Conservation (phyloP, 352 stramenopile species). For the Pilasporangium apinafurcum region DNA sequence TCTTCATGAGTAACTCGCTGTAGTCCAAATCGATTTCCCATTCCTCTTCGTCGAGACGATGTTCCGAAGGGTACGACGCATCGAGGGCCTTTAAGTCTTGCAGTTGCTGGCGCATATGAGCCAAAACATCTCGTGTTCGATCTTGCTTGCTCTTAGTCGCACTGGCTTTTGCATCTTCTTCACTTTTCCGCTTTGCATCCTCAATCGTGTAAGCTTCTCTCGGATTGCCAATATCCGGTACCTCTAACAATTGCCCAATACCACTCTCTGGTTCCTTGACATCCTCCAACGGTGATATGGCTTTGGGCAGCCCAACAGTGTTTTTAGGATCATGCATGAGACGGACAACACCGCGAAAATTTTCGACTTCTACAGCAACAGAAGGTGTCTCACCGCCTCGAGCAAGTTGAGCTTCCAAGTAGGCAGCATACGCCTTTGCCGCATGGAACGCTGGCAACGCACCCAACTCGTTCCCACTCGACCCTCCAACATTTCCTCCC, state of each 20-base stretch:
- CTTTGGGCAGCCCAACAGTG: slow-evolving; percentile 20
- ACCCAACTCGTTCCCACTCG: slow-evolving; percentile 33
- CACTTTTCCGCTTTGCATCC: slow-evolving; percentile 87
- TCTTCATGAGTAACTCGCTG: slow-evolving; percentile 47
- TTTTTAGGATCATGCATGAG: slow-evolving; percentile 30
- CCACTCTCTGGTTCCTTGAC: slow-evolving; percentile 1
- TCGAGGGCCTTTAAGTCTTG: slow-evolving; percentile 55
- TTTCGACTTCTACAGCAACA: slow-evolving; percentile 39
- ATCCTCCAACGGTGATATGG: slow-evolving; percentile 3
- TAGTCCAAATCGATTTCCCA: slow-evolving; percentile 89
- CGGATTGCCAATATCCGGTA: slow-evolving; percentile 64
- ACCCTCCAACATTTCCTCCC: slow-evolving; percentile 1
- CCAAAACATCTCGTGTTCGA: slow-evolving; percentile 80
- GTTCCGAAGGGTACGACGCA: slow-evolving; percentile 39
- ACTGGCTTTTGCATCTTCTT: slow-evolving; percentile 69
- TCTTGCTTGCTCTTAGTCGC: slow-evolving; percentile 78
- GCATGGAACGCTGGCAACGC: slow-evolving; percentile 59
- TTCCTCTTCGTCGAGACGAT: slow-evolving; percentile 56
- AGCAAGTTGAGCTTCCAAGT: slow-evolving; percentile 46
- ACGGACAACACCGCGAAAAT: slow-evolving; percentile 42
- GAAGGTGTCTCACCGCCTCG: not conserved
- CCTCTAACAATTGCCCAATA: slow-evolving; percentile 30
- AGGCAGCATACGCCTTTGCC: slow-evolving; percentile 63
- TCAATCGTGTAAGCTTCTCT: slow-evolving; percentile 88
- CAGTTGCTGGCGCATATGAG: slow-evolving; percentile 78